These are phyloP conservation scores for Fremontodendron californicum DNA, from an alignment of 345 rosid species.

Conservation along the genomic window DNA sequence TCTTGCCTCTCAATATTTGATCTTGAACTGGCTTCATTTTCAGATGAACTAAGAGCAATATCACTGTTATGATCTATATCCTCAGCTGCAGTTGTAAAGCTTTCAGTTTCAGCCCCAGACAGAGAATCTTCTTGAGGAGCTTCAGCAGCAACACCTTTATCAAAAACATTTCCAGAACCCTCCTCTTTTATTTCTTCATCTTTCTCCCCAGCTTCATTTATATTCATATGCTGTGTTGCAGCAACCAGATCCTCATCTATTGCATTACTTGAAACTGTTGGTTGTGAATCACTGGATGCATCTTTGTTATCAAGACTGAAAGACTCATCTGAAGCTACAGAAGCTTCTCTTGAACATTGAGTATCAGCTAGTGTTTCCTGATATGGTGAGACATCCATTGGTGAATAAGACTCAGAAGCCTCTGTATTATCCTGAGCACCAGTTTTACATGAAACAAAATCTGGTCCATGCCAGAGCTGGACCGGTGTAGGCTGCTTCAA, in stretches of 20 bases:
- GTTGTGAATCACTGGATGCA: slow-evolving; percentile 34
- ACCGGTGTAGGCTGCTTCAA: slow-evolving; percentile 50
- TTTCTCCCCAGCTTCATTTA: slow-evolving; percentile 37
- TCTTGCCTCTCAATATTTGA: slow-evolving; percentile 41
- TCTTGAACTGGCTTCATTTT: slow-evolving; percentile 60
- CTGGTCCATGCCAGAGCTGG: slow-evolving; percentile 48
- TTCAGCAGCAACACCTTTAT: slow-evolving; percentile 34
- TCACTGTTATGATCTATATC: slow-evolving; percentile 58
- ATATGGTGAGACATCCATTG: slow-evolving; percentile 78
- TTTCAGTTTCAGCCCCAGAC: slow-evolving; percentile 78
- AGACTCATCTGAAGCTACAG: slow-evolving; percentile 60
- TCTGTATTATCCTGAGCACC: slow-evolving; percentile 43
- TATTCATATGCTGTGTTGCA: slow-evolving; percentile 61
- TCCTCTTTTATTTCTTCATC: slow-evolving; percentile 32
- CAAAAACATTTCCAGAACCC: slow-evolving; percentile 28
- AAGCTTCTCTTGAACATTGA: slow-evolving; percentile 42
- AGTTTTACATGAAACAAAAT: slow-evolving; percentile 44
- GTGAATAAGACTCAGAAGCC: slow-evolving; percentile 60
- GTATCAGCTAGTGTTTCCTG: slow-evolving; percentile 40
- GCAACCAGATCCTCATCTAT: slow-evolving; percentile 53
- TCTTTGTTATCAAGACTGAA: slow-evolving; percentile 29
- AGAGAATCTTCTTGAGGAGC: slow-evolving; percentile 42
- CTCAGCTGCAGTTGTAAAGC: slow-evolving; percentile 79
- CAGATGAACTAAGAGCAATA: slow-evolving; percentile 43
- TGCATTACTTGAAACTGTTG: slow-evolving; percentile 31